Conservation (phyloP, 371 early-diverging fungal genomes). For the Circinella umbellata region DNA sequence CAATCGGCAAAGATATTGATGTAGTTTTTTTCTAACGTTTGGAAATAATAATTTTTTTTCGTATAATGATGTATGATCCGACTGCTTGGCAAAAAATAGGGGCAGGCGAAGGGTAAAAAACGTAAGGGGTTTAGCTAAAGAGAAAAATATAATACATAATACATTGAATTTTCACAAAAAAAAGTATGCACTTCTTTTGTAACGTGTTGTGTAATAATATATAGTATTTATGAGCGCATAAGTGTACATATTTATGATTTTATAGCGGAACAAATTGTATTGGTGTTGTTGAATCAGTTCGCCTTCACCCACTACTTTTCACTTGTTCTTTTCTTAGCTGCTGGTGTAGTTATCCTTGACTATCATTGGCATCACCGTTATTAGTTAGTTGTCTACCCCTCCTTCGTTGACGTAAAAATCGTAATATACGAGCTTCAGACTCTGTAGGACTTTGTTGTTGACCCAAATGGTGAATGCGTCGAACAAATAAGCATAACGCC, state of each 20-base stretch:
- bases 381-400: no score
- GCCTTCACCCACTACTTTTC: not conserved
- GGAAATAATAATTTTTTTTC: not conserved
- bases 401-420: conserved; percentile 6
- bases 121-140: no score
- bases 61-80: no score
- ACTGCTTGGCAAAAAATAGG: not conserved
- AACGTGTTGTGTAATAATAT: no score
- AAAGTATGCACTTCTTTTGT: no score
- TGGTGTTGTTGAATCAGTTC: not conserved
- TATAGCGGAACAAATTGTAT: not conserved
- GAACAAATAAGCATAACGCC: conserved; percentile 1
- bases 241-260: not conserved
- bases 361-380: not conserved
- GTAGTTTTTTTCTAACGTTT: not conserved
- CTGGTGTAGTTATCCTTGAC: not conserved
- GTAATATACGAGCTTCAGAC: conserved; percentile 3
- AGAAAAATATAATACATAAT: no score
- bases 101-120: not conserved
- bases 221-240: no score
- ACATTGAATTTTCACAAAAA: no score
- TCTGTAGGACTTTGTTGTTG: not conserved
- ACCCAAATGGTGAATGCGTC: conserved; percentile 11
- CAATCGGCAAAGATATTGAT: conserved; percentile 4
- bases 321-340: not conserved